Conservation (phyloP, 805 yeast species). For the Ogataea ganodermae region DNA sequence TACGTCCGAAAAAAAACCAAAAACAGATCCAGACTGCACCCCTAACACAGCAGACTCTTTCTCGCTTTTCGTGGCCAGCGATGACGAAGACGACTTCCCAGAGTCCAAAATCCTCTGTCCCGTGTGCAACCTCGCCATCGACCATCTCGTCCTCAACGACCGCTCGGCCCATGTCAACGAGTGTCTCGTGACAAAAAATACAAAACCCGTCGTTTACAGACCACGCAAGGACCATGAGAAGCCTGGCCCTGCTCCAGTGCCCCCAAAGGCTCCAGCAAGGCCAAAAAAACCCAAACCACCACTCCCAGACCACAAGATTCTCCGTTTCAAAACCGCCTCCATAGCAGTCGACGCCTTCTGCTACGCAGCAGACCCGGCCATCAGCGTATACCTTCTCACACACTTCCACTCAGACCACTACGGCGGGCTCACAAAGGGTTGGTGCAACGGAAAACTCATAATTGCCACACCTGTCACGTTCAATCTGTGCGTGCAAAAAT, state of each 20-base stretch:
- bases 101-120: slow-evolving; percentile 46
- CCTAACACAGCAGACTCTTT: neutral
- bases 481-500: slow-evolving; percentile 51
- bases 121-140: slow-evolving; percentile 46
- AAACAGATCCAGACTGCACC: too few species aligned
- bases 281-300: slow-evolving; percentile 34
- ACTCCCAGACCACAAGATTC: slow-evolving; percentile 57
- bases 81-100: slow-evolving; percentile 5
- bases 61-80: slow-evolving; percentile 1
- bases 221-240: slow-evolving; percentile 11
- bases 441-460: slow-evolving; percentile 67
- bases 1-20: too few species aligned
- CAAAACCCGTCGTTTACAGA: slow-evolving; percentile 22
- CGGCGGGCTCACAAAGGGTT: slow-evolving; percentile 75
- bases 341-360: slow-evolving; percentile 70
- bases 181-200: slow-evolving; percentile 42
- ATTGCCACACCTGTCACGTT: slow-evolving; percentile 76
- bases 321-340: slow-evolving; percentile 42
- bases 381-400: slow-evolving; percentile 59
- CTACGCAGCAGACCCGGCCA: slow-evolving; percentile 45
- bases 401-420: slow-evolving; percentile 97
- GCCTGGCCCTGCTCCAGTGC: slow-evolving; percentile 7
- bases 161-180: slow-evolving; percentile 57
- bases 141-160: slow-evolving; percentile 40
- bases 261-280: slow-evolving; percentile 13